These are phyloP conservation scores for Phallus indusiatus DNA, from an alignment of 768 basidiomycete species.

Conservation along the genomic window DNA sequence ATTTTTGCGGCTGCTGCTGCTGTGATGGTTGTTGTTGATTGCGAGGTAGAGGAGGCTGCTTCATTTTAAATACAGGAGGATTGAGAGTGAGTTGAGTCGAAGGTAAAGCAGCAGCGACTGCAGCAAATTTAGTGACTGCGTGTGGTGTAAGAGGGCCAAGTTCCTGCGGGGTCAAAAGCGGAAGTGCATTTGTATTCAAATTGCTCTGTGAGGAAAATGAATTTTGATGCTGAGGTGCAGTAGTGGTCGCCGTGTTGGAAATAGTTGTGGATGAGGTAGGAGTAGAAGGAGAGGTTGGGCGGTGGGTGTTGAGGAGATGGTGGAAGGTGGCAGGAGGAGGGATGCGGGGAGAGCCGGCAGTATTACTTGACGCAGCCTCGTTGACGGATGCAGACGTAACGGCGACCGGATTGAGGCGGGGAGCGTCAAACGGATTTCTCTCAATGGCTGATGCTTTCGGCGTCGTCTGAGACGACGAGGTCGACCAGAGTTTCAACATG, in stretches of 20 bases:
- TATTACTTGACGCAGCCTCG: conserved; percentile 18
- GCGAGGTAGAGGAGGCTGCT: conserved; percentile 41
- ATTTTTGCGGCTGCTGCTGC: conserved; percentile 19
- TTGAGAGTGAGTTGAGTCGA: conserved; percentile 64
- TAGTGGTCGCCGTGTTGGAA: too few relatives aligned
- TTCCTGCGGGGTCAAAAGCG: conserved; percentile 32
- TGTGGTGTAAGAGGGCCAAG: conserved; percentile 34
- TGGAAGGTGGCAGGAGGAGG: conserved; percentile 9
- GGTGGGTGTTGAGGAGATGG: conserved; percentile 10
- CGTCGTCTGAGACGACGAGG: conserved; percentile 40
- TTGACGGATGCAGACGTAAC: too few relatives aligned
- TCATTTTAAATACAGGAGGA: conserved; percentile 81
- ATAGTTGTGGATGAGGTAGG: not conserved
- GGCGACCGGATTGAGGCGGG: conserved; percentile 23
- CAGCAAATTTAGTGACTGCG: conserved; percentile 23
- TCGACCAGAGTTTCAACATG: conserved; percentile 69
- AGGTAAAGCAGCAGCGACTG: conserved; percentile 42
- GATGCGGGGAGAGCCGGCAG: conserved; percentile 14
- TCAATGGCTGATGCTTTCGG: conserved; percentile 39
- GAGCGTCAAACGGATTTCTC: conserved; percentile 55
- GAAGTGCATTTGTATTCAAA: not conserved
- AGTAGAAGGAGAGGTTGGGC: conserved; percentile 8
- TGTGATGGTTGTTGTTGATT: conserved; percentile 12
- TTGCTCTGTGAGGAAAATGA: too few relatives aligned
- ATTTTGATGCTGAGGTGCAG: too few relatives aligned